Conservation (phyloP, 164 flowering plant species). For the Umbellularia californica region DNA sequence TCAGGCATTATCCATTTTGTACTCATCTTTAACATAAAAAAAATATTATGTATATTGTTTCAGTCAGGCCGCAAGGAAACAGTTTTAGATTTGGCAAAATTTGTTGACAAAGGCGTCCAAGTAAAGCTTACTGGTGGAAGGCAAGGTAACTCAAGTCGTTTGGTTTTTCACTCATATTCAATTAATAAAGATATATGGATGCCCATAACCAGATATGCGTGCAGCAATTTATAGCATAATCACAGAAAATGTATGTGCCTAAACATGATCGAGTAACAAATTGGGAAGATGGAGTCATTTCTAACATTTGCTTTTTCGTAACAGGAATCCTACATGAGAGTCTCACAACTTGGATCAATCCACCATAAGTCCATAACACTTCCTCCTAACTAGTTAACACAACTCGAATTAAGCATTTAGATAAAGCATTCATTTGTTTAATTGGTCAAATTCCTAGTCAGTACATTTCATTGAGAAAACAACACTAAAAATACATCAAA, state of each 20-base stretch:
- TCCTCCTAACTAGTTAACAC: neutral
- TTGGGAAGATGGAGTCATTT: neutral
- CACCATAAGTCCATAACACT: neutral
- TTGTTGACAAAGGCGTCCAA: constrained; percentile 57
- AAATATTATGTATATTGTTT: constrained; percentile 7
- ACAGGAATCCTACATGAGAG: neutral
- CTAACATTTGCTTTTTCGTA: neutral
- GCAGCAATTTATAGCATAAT: too few species aligned
- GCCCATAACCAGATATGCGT: too few species aligned
- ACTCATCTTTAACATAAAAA: neutral
- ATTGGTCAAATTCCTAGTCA: neutral
- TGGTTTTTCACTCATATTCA: neutral
- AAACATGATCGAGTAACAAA: too few species aligned
- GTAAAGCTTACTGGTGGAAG: constrained; percentile 40
- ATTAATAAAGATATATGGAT: too few species aligned
- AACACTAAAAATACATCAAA: too few species aligned
- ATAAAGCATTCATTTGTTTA: too few species aligned
- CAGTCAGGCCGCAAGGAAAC: constrained; percentile 62
- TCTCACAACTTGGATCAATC: neutral
- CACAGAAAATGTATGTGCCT: too few species aligned
- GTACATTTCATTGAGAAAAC: too few species aligned
- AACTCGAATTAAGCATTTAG: neutral
- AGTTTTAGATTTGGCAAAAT: constrained; percentile 52
- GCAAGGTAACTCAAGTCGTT: constrained; percentile 21
- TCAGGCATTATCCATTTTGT: neutral